phyloP scores from a whole-genome alignment of 2,329 filamentous ascomycete genomes.

The Raffaelea albimanens region DNA sequence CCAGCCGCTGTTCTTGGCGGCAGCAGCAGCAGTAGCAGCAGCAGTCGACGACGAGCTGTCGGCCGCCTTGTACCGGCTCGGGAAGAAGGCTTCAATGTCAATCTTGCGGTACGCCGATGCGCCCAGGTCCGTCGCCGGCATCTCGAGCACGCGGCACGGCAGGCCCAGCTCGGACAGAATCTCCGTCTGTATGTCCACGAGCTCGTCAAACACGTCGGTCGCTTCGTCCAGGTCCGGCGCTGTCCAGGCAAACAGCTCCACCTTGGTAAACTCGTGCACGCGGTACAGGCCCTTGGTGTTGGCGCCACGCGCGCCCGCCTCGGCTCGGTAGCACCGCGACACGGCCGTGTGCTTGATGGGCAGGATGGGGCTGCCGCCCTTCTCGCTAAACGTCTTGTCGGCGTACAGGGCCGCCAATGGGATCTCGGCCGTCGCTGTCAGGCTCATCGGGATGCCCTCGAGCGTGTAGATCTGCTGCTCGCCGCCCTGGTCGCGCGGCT shows the following conservation, averaged over 20 bases:
- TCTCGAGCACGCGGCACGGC: conserved; percentile 82
- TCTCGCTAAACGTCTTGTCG: conserved; percentile 51
- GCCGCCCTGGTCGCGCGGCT: conserved; percentile 79
- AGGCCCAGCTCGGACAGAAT: conserved; percentile 70
- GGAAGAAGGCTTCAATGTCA: conserved; percentile 93
- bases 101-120: conserved; percentile 79
- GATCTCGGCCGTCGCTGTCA: conserved; percentile 90
- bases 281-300: conserved; percentile 93
- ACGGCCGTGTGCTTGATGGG: conserved; percentile 74
- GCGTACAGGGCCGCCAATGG: conserved; percentile 87
- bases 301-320: conserved; percentile 81
- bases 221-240: conserved; percentile 41
- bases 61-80: conserved; percentile 40
- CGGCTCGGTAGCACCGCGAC: conserved; percentile 90
- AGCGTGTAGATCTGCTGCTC: conserved; percentile 89
- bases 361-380: conserved; percentile 32
- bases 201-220: conserved; percentile 65
- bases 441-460: conserved; percentile 61
- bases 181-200: conserved; percentile 77
- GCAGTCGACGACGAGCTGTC: not conserved
- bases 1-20: conserved; percentile 52
- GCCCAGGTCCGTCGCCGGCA: conserved; percentile 82
- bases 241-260: conserved; percentile 95
- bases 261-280: conserved; percentile 97
- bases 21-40: not conserved